A percentile compares a stretch with the other conserved stretches of the same genome.
These are phyloP conservation scores for Cymodocea nodosa DNA, from an alignment of 116 monocot species.

Conservation along the genomic window DNA sequence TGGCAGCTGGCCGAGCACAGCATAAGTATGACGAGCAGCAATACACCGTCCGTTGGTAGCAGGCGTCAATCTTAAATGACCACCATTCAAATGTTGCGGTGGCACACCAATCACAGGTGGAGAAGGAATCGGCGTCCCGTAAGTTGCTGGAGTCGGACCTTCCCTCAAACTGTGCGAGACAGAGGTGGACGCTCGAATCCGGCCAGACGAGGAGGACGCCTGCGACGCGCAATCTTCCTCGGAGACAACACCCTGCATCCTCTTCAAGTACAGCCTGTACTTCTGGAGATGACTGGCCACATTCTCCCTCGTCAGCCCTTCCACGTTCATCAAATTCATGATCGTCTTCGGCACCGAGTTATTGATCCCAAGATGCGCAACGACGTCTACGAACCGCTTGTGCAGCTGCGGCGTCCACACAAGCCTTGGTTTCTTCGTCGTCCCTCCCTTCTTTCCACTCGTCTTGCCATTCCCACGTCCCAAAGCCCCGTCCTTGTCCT, in stretches of 20 bases:
- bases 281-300: conserved; percentile 63
- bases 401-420: conserved; percentile 33
- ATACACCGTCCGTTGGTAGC: background rate
- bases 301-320: conserved; percentile 50
- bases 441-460: background rate
- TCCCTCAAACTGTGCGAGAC: background rate
- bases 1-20: background rate
- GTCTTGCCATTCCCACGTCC: background rate
- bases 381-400: conserved; percentile 41
- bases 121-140: background rate
- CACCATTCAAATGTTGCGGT: background rate
- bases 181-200: background rate
- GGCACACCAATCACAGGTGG: background rate
- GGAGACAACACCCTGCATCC: background rate
- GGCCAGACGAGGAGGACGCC: background rate
- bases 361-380: conserved; percentile 30
- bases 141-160: background rate
- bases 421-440: conserved; percentile 25
- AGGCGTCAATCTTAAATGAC: background rate
- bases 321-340: conserved; percentile 30
- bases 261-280: conserved; percentile 30
- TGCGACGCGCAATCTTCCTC: background rate
- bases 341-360: conserved; percentile 29
- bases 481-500: conserved; percentile 10
- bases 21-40: background rate